Base-by-base conservation (phyloP, 2,329 filamentous ascomycete genomes). In the Claviceps fusiformis region DNA sequence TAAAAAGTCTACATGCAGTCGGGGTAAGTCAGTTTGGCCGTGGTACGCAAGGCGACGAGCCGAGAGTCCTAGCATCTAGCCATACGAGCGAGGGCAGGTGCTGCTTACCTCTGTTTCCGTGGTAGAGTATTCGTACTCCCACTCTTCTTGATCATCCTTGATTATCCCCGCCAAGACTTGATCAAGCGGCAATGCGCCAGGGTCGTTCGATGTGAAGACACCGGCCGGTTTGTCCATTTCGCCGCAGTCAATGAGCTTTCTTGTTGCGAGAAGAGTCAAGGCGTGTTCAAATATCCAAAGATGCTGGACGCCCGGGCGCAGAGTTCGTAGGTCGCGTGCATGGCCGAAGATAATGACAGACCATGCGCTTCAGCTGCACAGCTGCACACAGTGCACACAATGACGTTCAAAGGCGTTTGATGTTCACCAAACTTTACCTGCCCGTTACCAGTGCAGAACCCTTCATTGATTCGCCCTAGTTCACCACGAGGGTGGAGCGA, bases 81-180 rank as follows among this genome's bases (percentile, higher is more conserved):
- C 7, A 4, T 8, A 44, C 7, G 13, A 7, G 29, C 7, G 24
- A 31, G 37, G 13, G 50, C 29, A 9, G 8, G 39, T 24, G 50
- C 50, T 24, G 50, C 50, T 17, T 24, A 80, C 81, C 72, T 85
- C 82, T 15, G 75, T 82, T 62, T 85, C 81, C 0, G 79, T 82
- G 3, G 71, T 68, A 0, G 82, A 85, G 62, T 85, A 85, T 60
- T 85, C 82, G 60, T 84, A 85, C 62, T 85, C 82, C 80, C 80
- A 85, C 52, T 83, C 80, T 51, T 84, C 78, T 57, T 82, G 72
- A 6, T 74, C 75, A 33, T 73, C 71, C 10, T 58, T 57, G 29
- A 59, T 56, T 17, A 65, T 55, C 43, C 65, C 60, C n/a, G 60
- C 52, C 33, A 65, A 37, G 15, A 63, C 52, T 49, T 66, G 62